Evolutionary conservation across 2,329 filamentous ascomycete species (phyloP).

Genomic region (Dactylellina haptotyla): DNA sequence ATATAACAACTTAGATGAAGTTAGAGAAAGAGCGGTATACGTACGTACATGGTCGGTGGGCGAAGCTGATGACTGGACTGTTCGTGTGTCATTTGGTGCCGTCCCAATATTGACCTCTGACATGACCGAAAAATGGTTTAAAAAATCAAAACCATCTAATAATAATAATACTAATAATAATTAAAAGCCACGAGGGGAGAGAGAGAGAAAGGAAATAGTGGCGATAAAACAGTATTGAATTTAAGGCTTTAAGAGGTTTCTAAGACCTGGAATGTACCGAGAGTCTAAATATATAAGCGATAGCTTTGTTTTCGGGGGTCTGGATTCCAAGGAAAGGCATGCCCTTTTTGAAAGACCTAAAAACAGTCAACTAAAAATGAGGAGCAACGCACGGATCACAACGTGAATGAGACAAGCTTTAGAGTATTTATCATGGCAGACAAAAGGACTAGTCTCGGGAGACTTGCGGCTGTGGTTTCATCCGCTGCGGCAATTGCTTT

Average conservation of each 20-base stretch:
- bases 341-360: background rate
- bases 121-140: slow-evolving; percentile 27
- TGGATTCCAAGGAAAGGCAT: background rate
- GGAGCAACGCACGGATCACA: slow-evolving; percentile 8
- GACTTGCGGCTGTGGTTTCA: background rate
- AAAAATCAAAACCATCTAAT: background rate
- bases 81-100: slow-evolving; percentile 27
- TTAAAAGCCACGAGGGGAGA: background rate
- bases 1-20: background rate
- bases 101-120: slow-evolving; percentile 30
- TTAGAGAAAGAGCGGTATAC: slow-evolving; percentile 3
- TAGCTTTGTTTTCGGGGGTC: background rate
- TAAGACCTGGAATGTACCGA: background rate
- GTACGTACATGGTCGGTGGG: slow-evolving; percentile 53
- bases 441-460: background rate
- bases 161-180: background rate
- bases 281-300: background rate
- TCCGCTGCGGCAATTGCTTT: too few species aligned
- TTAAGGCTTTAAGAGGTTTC: background rate
- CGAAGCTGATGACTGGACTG: slow-evolving; percentile 31
- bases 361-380: too few species aligned
- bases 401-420: background rate
- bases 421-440: background rate
- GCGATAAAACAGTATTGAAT: too few species aligned
- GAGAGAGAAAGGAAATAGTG: background rate